Percentiles rank a stretch among this genome's conserved stretches.
These are phyloP conservation scores for Fragaria iinumae DNA, from an alignment of 306 rosid species.

Conservation along the genomic window DNA sequence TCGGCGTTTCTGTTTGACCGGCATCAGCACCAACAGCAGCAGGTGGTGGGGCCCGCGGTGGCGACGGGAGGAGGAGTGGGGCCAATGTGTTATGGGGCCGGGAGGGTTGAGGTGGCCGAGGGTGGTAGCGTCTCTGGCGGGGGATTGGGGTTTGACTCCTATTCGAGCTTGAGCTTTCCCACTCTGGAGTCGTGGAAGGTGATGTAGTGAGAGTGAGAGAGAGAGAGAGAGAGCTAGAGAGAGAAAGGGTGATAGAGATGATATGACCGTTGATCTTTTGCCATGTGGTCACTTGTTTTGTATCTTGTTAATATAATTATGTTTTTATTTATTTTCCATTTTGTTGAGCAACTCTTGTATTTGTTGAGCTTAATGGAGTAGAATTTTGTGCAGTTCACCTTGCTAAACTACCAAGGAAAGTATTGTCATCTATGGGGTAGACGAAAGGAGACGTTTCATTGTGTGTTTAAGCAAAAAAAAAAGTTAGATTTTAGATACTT, in stretches of 20 bases:
- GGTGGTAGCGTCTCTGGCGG: constrained; percentile 28
- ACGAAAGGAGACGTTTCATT: no score
- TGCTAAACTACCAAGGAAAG: not conserved
- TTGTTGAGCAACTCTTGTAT: not conserved
- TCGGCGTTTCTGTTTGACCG: constrained; percentile 68
- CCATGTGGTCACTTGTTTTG: not conserved
- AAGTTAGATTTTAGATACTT: no score
- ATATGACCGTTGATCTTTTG: not conserved
- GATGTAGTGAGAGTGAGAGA: constrained; percentile 18
- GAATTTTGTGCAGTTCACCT: not conserved
- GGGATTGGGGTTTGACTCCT: constrained; percentile 63
- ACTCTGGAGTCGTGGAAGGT: constrained; percentile 95
- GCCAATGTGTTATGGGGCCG: constrained; percentile 17
- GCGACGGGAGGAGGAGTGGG: constrained; percentile 28
- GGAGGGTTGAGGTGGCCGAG: not conserved
- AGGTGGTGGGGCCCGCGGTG: constrained; percentile 23
- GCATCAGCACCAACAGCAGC: constrained; percentile 33
- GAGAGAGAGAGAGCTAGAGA: not conserved
- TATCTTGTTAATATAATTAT: not conserved
- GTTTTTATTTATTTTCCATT: not conserved
- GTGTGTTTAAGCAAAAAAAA: not conserved
- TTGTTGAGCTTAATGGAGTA: not conserved
- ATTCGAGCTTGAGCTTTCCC: constrained; percentile 54
- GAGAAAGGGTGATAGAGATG: not conserved
- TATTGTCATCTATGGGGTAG: no score